Evolutionary conservation across 2,329 filamentous ascomycete genomes (phyloP).

Genomic region (Cladophialophora exuberans): DNA sequence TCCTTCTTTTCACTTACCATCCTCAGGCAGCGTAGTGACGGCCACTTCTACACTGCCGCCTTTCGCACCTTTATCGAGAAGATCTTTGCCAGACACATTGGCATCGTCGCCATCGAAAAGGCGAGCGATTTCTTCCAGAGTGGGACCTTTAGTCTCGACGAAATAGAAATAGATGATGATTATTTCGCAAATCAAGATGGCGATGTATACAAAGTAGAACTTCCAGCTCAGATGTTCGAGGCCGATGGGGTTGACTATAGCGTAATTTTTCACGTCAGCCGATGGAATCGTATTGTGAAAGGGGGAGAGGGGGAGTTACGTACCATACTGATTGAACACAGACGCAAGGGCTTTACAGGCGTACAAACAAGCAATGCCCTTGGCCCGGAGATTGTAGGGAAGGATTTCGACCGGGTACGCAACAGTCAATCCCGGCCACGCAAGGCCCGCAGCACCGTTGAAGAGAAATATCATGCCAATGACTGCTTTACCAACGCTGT

Average conservation of each 20-base stretch:
- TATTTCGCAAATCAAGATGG: slow-evolving; percentile 34
- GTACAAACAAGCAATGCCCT: slow-evolving; percentile 40
- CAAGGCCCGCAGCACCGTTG: slow-evolving; percentile 37
- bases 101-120: slow-evolving; percentile 34
- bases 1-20: neutral
- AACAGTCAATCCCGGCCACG: slow-evolving; percentile 31
- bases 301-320: slow-evolving; percentile 25
- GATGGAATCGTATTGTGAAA: neutral
- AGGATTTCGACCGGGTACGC: slow-evolving; percentile 51
- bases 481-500: slow-evolving; percentile 30
- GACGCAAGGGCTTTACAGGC: slow-evolving; percentile 47
- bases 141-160: slow-evolving; percentile 37
- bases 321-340: slow-evolving; percentile 46
- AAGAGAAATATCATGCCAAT: slow-evolving; percentile 42
- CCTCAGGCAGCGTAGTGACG: neutral
- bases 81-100: slow-evolving; percentile 3
- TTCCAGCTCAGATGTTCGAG: slow-evolving; percentile 54
- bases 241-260: slow-evolving; percentile 49
- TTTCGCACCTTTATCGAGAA: neutral
- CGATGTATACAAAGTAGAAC: slow-evolving; percentile 54
- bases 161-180: slow-evolving; percentile 34
- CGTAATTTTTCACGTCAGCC: neutral
- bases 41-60: neutral
- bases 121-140: slow-evolving; percentile 36
- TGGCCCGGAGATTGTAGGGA: slow-evolving; percentile 52